Base-by-base conservation (phyloP, 2,329 filamentous ascomycete genomes). In the Myriosclerotinia scirpicola region DNA sequence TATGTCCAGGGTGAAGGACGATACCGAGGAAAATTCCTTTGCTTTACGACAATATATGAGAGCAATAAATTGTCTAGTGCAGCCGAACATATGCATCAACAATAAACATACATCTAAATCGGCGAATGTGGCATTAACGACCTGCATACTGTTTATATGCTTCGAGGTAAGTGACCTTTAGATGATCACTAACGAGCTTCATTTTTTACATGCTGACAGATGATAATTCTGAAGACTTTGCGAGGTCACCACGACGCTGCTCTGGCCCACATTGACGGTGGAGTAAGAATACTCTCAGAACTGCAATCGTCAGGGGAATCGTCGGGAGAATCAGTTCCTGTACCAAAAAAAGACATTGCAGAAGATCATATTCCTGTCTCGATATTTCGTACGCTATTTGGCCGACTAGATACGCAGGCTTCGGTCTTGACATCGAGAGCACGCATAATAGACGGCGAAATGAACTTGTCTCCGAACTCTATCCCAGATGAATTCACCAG, bases 81-180 rank as follows among this genome's bases (percentile, higher is more conserved):
- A 67, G 8, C 67, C 80, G 30, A 53, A 34, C 30, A 60, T 65
- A n/a, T 53, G 20, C 44, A 4, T 54, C 15, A 54, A 60, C 22
- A 59, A 42, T 20, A 58, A 52, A n/a, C 54, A 68, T 22, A 54
- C 60, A 36, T 67, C 60, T 22, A 59, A 60, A 26, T 55, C 60
- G 11, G 67, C 67, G 11, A 69, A 72, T 50, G 61, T 72, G 5
- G 67, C 66, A 2, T 50, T 71, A 12, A 69, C 69, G 11, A 64
- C 70, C 15, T 72, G 71, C 52, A 42, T 72, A 15, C 30, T 72
- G 20, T 71, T 72, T 40, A 55, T 72, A 34, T 72, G 67, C 34
- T 71, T 72, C n/a, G 71, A 72, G 61, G 69, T 71, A 52, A 65
- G 67, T 54, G 22, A 30, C 14, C 38, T 36, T 5, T 0, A 1